Base-by-base conservation (phyloP, 2,329 filamentous ascomycete species). In the Paraconiothyrium sp. region DNA sequence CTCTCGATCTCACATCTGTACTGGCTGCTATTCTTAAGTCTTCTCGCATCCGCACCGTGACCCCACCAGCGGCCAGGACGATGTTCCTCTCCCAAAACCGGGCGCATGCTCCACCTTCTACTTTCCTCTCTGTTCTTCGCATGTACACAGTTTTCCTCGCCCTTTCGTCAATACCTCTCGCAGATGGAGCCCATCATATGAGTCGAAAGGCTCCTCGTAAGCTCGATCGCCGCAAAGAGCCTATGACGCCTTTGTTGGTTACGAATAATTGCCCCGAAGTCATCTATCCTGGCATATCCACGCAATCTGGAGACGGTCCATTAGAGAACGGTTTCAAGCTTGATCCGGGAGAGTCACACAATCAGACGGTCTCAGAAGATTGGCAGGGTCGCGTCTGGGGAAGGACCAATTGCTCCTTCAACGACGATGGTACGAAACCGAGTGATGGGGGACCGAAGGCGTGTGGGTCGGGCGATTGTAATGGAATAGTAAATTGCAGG, bases 351-450 rank as follows among this genome's bases (percentile, higher is more conserved):
- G 80, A 84, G 37, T 88, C 84, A 57, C 86, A 78, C 63, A 84
- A 85, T 46, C 81, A 93, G 62, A 88, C 84, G 57, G 91, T 95
- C 27, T 86, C 88, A 11, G 82, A 85, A 54, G 87, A 92, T 67
- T 96, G 92, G 92, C 89, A 92, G 74, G 92, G 92, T 10, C 87
- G 92, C 57, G 83, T 95, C 32, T 95, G 92, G 92, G 92, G 89
- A 13, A 84, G 92, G 57, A 94, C 92, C 20, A 95, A 95, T 74
- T 96, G 92, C 80, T 91, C 86, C 43, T 92, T 93, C 76, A 88
- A 89, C 68, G 82, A 82, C 16, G 84, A 88, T 51, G 90, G 89
- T 1, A 88, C 84, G 55, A 82, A 78, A n/a, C 79, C 84, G 22
- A 78, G 79, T 24, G 81, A 80, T 61, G 77, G 80, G 34, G 73